Evolutionary conservation across 2,329 filamentous ascomycete genomes (phyloP), one percentile per base, ranked within the genome.

Genomic region (Basipetospora sp.): DNA sequence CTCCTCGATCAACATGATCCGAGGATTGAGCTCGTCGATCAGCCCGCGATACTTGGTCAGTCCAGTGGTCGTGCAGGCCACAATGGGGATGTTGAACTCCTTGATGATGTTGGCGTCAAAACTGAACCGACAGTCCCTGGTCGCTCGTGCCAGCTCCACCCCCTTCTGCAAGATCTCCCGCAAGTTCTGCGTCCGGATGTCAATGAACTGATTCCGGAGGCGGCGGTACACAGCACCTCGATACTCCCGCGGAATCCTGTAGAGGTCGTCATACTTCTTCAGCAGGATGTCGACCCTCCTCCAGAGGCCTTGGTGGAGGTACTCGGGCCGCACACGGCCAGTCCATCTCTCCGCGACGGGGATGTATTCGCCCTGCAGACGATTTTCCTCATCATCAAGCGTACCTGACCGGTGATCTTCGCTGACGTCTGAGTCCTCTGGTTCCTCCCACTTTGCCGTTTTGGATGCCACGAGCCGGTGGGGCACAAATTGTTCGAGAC

Each of bases 1-100:
- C 57, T 90, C 80, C 60, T 90, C 80, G 34, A 92, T 76, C 27
- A 92, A 58, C 11, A 88, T 64, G 3, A 83, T 64, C 17, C 64
- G 71, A 1, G 84, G 81, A 19, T 69, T 63, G 4, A 88, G 51
- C 2, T 71, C 71, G 1, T 75, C 64, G 16, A 92, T 62, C 2
- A 88, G 62, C 1, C 69, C 71, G 3, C 83, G 74, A 43, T 90
- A 88, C 47, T 92, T 92, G 54, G 77, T 78, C 8, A 92, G 52
- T 1, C 84, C 83, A 0, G 85, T 92, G 0, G 80, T 86, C 0
- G 85, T 93, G 36, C 71, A 70, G 25, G 70, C 69, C 3, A 88
- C 57, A 17, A 83, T 63, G 16, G 69, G 57, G 13, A 68, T 53
- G 0, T 47, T 34, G 13, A 56, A 50, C 2, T 44, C 40, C 3